Evolutionary conservation across 352 stramenopile genomes (phyloP).

Genomic region (Phytopythium chamaehyphon): DNA sequence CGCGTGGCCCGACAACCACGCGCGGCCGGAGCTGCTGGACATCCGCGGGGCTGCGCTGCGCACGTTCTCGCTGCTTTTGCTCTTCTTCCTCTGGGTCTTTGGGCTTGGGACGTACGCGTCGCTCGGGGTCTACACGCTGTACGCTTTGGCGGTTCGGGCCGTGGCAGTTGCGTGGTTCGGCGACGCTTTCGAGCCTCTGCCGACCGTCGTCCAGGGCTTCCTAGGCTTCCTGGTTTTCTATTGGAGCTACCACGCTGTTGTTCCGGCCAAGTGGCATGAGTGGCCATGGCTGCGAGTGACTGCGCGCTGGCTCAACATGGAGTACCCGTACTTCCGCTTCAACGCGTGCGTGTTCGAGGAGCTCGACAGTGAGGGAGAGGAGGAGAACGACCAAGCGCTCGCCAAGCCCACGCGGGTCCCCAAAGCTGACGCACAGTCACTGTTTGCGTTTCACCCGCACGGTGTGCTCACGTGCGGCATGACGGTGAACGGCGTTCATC

Average conservation of each 20-base stretch:
- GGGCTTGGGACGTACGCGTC: conserved; percentile 13
- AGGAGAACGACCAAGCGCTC: conserved; percentile 4
- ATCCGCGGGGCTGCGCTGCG: conserved; percentile 9
- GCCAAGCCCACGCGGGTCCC: conserved; percentile 10
- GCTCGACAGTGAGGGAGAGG: conserved; percentile 11
- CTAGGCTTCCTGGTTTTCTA: conserved; percentile 33
- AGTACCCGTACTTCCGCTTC: conserved; percentile 52
- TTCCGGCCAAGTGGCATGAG: conserved; percentile 12
- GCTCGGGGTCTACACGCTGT: conserved; percentile 14
- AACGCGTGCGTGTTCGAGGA: conserved; percentile 42
- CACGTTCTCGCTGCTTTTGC: conserved; percentile 14
- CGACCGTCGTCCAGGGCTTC: conserved; percentile 20
- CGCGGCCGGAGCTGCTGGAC: conserved; percentile 15
- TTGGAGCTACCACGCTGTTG: conserved; percentile 36
- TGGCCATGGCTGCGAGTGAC: conserved; percentile 42
- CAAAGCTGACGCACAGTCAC: conserved; percentile 11
- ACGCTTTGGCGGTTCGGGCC: neutral
- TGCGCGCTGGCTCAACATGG: conserved; percentile 42
- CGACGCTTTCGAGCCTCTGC: conserved; percentile 6
- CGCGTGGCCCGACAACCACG: conserved; percentile 23
- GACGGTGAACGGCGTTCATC: conserved; percentile 48
- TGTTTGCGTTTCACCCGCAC: conserved; percentile 64
- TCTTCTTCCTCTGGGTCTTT: conserved; percentile 29
- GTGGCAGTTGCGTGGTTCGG: conserved; percentile 1
- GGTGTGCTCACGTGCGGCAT: conserved; percentile 57